Base-by-base conservation (phyloP, 441 rosid species). In the Cnidoscolus chayamansa region DNA sequence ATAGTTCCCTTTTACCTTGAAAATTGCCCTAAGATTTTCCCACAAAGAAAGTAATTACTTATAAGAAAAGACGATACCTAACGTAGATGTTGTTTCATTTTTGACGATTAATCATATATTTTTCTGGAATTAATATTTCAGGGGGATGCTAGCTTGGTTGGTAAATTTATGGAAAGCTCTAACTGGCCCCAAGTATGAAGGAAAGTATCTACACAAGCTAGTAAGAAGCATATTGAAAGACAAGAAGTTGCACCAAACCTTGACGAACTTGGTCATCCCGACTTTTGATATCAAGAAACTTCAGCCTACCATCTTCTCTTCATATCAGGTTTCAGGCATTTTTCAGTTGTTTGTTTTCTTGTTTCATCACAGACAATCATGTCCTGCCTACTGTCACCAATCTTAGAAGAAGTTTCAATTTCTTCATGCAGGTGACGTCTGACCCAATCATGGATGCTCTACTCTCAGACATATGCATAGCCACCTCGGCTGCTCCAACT, bases 401-500 rank as follows among this genome's bases (percentile, higher is more conserved):
- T 7, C 20, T 13, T 12, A 47, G 13, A n/a, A 62, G 17, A 56
- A n/a, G n/a, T 0, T 40, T 40, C 8, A 47, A 30, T 16, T 49
- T 31, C 13, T 51, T 19, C 7, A 15, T 76, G 76, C 81, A 88
- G 93, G 86, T 85, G 69, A 78, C 70, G 69, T 74, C 15, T 11
- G 65, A 79, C 40, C 86, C 84, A 65, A 49, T 75, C 51, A 61
- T 80, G 17, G 80, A 90, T 68, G 96, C 91, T 65, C 64, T 71
- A 2, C 82, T 93, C n/a, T 83, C 97, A 17, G 88, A 93, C 55
- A 88, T 87, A 66, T 79, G 87, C 78, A 80, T 88, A 66, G 82
- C 80, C 72, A 92, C 98, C 64, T 89, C 98, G n/a, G 93, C 93
- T 31, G 95, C 98, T 5, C 98, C 97, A 11, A 93, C 94, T 53